phyloP scores from a whole-genome alignment of 495 filamentous ascomycete genomes.

The Xylaria bambusicola region DNA sequence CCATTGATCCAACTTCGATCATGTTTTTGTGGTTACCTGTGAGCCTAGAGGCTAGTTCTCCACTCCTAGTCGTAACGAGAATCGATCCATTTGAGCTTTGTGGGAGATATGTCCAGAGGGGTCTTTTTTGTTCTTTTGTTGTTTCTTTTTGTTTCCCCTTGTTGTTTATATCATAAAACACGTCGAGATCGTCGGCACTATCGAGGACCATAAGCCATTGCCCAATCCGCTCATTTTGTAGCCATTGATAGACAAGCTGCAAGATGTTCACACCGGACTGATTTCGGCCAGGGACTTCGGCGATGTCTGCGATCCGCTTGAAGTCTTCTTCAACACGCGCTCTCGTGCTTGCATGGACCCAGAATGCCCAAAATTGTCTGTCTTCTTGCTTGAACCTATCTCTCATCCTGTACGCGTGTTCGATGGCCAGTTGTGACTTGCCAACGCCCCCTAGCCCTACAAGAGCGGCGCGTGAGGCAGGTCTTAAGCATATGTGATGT shows the following conservation, averaged over 20 bases:
- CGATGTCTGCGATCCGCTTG: constrained; percentile 35
- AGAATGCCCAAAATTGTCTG: constrained; percentile 38
- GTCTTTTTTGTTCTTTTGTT: constrained; percentile 25
- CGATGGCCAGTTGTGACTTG: constrained; percentile 39
- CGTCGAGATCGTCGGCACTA: constrained; percentile 43
- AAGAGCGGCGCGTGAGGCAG: constrained; percentile 26
- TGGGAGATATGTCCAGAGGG: constrained; percentile 41
- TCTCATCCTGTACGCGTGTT: constrained; percentile 38
- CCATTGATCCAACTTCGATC: constrained; percentile 42
- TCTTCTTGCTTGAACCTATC: constrained; percentile 21
- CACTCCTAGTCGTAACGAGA: constrained; percentile 39
- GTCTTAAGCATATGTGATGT: background rate
- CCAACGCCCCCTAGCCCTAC: constrained; percentile 33
- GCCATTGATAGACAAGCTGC: constrained; percentile 39
- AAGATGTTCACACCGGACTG: constrained; percentile 40
- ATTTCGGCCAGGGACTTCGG: constrained; percentile 38
- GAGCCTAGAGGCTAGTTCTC: constrained; percentile 27
- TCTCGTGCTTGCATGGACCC: constrained; percentile 41
- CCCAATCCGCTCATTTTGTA: constrained; percentile 38
- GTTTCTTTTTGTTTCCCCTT: constrained; percentile 8
- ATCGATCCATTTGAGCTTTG: constrained; percentile 39
- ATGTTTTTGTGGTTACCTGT: constrained; percentile 38
- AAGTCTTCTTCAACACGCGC: constrained; percentile 42
- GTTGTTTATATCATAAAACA: constrained; percentile 23
- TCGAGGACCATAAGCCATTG: constrained; percentile 46